Base-by-base conservation (phyloP, 352 stramenopile species). In the Phytophthora niederhauseri region DNA sequence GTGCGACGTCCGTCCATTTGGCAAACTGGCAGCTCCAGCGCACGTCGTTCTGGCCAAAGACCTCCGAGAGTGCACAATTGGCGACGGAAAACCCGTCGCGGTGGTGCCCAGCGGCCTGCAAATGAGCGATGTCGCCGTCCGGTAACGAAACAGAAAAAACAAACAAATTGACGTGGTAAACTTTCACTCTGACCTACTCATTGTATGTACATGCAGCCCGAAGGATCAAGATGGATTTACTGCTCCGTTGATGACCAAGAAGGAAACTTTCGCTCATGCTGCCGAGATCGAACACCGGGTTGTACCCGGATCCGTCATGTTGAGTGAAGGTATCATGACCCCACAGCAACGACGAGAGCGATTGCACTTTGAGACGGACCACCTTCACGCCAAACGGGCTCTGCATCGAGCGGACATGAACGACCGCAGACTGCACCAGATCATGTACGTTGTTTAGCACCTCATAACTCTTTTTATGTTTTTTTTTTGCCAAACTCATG, bases 311-410 rank as follows among this genome's bases (percentile, higher is more conserved):
- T 90, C 85, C 0, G 73, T 92, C 14, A 53, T 87, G 55, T 57
- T 95, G 3, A 81, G 80, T n/a, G 85, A 95, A 79, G 85, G 87
- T 0, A 67, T 93, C 19, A 90, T 93, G 82, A 90, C 75, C 0
- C 84, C 87, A 2, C 75, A 85, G 24, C 81, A 95, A 55, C 80
- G 87, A 6, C 82, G 87, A 15, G 85, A 95, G 61, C 76, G 85
- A 19, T 80, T 87, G 14, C 68, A 84, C 3, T 93, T 93, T 41
- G 82, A 90, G 54, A 85, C 77, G 17, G 70, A 86, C 15, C 88
- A 84, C 57, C 69, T 86, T 60, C 73, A 65, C 19, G 87, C 85
- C 14, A 76, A 80, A 3, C 75, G 77, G 4, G 77, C 84, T 9
- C 68, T 92, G 3, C 79, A 88, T n/a, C 76, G 75, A 12, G 71